phyloP scores from a whole-genome alignment of 2,329 filamentous ascomycete species.

The Exophiala oligosperma region DNA sequence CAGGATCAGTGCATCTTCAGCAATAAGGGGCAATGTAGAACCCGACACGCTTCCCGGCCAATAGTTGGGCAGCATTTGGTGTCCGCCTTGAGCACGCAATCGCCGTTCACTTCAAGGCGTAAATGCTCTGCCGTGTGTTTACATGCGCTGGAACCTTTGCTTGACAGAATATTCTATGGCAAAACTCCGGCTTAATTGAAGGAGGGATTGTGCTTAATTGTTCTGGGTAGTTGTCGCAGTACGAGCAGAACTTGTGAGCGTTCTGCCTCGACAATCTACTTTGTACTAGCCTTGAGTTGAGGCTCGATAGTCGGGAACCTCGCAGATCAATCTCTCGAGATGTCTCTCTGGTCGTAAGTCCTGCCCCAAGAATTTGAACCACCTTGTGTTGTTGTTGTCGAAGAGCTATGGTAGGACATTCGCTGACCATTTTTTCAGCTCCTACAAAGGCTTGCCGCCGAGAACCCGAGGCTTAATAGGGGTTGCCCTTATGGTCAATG shows the following conservation, averaged over 20 bases:
- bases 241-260: neutral
- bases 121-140: neutral
- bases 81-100: conserved; percentile 9
- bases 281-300: neutral
- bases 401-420: neutral
- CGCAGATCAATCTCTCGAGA: neutral
- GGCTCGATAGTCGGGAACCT: neutral
- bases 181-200: too few relatives aligned
- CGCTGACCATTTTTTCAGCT: conserved; percentile 14
- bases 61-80: neutral
- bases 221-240: neutral
- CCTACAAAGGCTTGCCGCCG: conserved; percentile 27
- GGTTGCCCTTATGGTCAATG: conserved; percentile 28
- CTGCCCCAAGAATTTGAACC: neutral
- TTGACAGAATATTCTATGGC: too few relatives aligned
- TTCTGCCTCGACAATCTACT: neutral
- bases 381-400: neutral
- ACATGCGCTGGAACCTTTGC: neutral
- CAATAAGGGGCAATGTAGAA: neutral
- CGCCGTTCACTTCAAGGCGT: neutral
- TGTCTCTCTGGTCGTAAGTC: conserved; percentile 28
- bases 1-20: conserved; percentile 9
- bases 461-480: conserved; percentile 28
- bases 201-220: neutral
- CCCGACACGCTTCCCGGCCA: conserved; percentile 2